phyloP scores from a whole-genome alignment of 306 rosid species.

The Ormosia emarginata region DNA sequence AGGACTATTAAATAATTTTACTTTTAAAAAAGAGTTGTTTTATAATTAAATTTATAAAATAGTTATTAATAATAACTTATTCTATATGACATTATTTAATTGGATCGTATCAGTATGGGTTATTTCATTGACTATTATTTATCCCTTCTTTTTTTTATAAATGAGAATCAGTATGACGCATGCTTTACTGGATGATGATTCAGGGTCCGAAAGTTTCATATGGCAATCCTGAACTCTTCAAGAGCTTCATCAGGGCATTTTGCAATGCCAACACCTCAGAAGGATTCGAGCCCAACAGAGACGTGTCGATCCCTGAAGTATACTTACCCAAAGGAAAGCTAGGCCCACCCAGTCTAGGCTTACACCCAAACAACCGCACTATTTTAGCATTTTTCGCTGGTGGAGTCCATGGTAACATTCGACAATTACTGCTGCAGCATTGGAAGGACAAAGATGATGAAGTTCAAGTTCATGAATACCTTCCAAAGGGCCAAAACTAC shows the following conservation, averaged over 20 bases:
- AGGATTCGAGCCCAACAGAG: slow-evolving; percentile 59
- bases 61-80: background rate
- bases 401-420: slow-evolving; percentile 53
- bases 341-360: slow-evolving; percentile 35
- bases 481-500: slow-evolving; percentile 46
- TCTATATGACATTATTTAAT: no score
- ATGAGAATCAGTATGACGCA: background rate
- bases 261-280: slow-evolving; percentile 77
- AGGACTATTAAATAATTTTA: no score
- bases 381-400: slow-evolving; percentile 67
- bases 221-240: slow-evolving; percentile 42
- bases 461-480: slow-evolving; percentile 61
- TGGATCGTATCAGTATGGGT: no score
- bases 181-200: slow-evolving; percentile 2
- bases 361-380: slow-evolving; percentile 35
- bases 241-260: slow-evolving; percentile 49
- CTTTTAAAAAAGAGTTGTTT: no score
- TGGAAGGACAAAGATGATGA: slow-evolving; percentile 69
- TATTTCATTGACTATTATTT: no score
- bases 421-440: slow-evolving; percentile 31
- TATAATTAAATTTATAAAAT: no score
- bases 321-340: slow-evolving; percentile 45
- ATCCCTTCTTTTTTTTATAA: no score
- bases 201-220: slow-evolving; percentile 63
- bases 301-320: slow-evolving; percentile 66